A percentile compares a stretch with the other conserved stretches of the same genome.
These are phyloP conservation scores for Clavulina sp. DNA, from an alignment of 768 basidiomycete genomes.

Conservation along the genomic window DNA sequence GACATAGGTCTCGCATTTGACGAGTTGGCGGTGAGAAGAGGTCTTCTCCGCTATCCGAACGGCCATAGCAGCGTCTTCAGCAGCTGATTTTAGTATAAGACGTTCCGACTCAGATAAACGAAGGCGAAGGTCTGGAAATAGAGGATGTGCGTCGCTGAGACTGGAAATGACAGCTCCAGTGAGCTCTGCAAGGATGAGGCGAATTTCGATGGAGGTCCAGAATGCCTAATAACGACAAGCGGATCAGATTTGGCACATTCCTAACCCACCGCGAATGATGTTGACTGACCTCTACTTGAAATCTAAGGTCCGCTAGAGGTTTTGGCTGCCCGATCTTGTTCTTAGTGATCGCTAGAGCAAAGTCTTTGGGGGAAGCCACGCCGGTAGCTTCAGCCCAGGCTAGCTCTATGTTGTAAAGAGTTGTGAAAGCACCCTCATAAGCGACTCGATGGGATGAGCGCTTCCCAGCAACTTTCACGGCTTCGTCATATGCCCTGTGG, in stretches of 20 bases:
- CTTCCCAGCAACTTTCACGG: slow-evolving; percentile 25
- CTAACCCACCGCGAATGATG: too few species aligned
- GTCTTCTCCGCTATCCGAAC: slow-evolving; percentile 30
- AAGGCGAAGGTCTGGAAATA: slow-evolving; percentile 14
- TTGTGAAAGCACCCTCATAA: slow-evolving; percentile 43
- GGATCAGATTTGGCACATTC: too few species aligned
- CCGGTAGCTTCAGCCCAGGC: slow-evolving; percentile 18
- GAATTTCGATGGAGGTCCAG: slow-evolving; percentile 35
- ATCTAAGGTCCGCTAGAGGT: slow-evolving; percentile 41
- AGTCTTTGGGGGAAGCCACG: slow-evolving; percentile 27
- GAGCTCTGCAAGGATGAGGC: slow-evolving; percentile 33
- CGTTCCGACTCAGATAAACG: slow-evolving; percentile 32
- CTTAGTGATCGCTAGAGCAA: slow-evolving; percentile 35
- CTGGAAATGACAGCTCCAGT: slow-evolving; percentile 26
- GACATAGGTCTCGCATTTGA: slow-evolving; percentile 25
- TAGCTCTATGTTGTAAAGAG: slow-evolving; percentile 20
- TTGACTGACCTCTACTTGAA: slow-evolving; percentile 46
- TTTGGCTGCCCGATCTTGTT: slow-evolving; percentile 37
- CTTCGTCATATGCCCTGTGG: slow-evolving; percentile 24
- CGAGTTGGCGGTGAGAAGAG: slow-evolving; percentile 35
- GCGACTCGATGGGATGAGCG: slow-evolving; percentile 40
- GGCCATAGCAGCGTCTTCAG: slow-evolving; percentile 30
- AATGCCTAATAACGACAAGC: too few species aligned
- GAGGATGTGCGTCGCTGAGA: slow-evolving; percentile 12
- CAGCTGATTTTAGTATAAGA: slow-evolving; percentile 32